Evolutionary conservation across 2,329 filamentous ascomycete species (phyloP).

Genomic region (Magnaporthiopsis incrustans): DNA sequence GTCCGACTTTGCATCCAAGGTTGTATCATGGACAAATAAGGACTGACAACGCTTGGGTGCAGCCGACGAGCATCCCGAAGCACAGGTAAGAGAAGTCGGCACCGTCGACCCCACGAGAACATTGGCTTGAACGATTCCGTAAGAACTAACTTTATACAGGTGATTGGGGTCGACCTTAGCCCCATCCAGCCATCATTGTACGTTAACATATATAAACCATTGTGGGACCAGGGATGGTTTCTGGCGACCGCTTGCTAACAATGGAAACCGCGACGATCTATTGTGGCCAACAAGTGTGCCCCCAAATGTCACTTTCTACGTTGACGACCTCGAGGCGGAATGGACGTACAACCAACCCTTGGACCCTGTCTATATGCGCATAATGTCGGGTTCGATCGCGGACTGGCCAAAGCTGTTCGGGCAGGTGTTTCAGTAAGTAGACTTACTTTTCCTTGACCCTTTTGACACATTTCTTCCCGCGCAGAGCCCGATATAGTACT

Average conservation of each 20-base stretch:
- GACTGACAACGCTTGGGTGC: not conserved
- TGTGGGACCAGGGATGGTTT: too few relatives aligned
- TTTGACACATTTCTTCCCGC: too few relatives aligned
- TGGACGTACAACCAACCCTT: constrained; percentile 14
- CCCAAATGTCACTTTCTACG: constrained; percentile 16
- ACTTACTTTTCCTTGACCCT: not conserved
- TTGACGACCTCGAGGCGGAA: constrained; percentile 15
- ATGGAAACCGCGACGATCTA: too few relatives aligned
- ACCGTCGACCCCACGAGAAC: too few relatives aligned
- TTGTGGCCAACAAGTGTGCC: constrained; percentile 9
- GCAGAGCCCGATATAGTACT: too few relatives aligned
- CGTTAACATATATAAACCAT: not conserved
- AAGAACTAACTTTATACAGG: not conserved
- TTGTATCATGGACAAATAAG: not conserved
- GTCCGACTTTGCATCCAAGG: not conserved
- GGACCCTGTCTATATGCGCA: constrained; percentile 13
- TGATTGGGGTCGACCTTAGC: constrained; percentile 16
- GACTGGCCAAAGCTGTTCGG: constrained; percentile 14
- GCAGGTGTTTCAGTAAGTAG: constrained; percentile 8
- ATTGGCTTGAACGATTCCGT: not conserved
- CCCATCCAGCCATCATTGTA: constrained; percentile 14
- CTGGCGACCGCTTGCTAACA: not conserved
- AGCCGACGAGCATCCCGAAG: constrained; percentile 8
- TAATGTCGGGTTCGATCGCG: constrained; percentile 13
- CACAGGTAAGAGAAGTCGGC: not conserved